Evolutionary conservation across 441 rosid species (phyloP).

Genomic region (Pelargonium fulgidum): DNA sequence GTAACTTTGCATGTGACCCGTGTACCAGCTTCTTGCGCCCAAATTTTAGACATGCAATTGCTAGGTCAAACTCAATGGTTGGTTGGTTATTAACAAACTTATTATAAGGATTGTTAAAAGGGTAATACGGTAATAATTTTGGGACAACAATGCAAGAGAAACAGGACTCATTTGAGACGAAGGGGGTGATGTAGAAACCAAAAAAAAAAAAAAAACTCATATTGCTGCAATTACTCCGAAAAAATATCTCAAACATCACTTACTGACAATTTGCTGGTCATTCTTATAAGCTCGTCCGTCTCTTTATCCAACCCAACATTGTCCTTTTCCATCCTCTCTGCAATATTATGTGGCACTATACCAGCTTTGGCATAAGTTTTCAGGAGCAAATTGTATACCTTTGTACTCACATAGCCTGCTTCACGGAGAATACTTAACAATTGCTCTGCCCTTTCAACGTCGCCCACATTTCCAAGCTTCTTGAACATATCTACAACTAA

Average conservation of each 20-base stretch:
- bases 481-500: slow-evolving; percentile 39
- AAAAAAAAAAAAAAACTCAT: background rate
- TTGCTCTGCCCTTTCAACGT: slow-evolving; percentile 57
- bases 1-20: no score
- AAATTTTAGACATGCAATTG: no score
- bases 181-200: no score
- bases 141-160: no score
- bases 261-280: slow-evolving; percentile 54
- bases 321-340: slow-evolving; percentile 68
- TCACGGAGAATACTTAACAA: slow-evolving; percentile 46
- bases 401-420: slow-evolving; percentile 56
- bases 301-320: slow-evolving; percentile 53
- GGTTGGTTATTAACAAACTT: no score
- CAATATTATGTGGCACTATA: slow-evolving; percentile 66
- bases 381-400: slow-evolving; percentile 58
- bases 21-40: no score
- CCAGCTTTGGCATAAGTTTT: slow-evolving; percentile 67
- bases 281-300: slow-evolving; percentile 47
- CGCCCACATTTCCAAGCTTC: slow-evolving; percentile 50
- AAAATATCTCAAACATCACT: slow-evolving; percentile 41
- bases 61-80: no score
- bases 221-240: slow-evolving; percentile 8
- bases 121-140: no score
- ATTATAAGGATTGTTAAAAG: no score
- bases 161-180: no score